phyloP scores from a whole-genome alignment of 2,329 filamentous ascomycete genomes.

The Alternaria postmessia region DNA sequence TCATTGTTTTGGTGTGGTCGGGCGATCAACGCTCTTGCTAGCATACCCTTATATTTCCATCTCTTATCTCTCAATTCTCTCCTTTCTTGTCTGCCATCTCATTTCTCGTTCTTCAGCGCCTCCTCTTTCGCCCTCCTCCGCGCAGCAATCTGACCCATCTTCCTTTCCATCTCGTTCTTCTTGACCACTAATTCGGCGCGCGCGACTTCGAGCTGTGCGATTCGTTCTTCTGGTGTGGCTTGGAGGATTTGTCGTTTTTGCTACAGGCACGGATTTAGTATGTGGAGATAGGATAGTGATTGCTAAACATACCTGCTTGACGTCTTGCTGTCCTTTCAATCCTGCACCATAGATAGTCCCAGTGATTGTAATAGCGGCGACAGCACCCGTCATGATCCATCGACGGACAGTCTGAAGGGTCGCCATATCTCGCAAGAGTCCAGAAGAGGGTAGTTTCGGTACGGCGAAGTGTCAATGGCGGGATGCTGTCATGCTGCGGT shows the following conservation, averaged over 20 bases:
- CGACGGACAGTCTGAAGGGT: slow-evolving; percentile 53
- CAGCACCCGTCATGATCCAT: slow-evolving; percentile 62
- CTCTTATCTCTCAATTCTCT: background rate
- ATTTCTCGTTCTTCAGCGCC: slow-evolving; percentile 18
- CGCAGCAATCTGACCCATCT: slow-evolving; percentile 54
- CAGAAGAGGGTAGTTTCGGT: background rate
- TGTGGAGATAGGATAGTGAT: background rate
- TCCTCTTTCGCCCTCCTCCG: slow-evolving; percentile 25
- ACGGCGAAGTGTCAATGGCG: slow-evolving; percentile 2
- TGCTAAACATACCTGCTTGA: slow-evolving; percentile 56
- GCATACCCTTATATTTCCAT: background rate
- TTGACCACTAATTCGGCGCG: slow-evolving; percentile 61
- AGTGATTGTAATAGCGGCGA: slow-evolving; percentile 64
- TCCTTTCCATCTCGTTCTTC: slow-evolving; percentile 63
- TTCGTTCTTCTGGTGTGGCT: slow-evolving; percentile 62
- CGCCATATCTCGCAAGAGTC: slow-evolving; percentile 21
- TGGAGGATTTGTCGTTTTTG: slow-evolving; percentile 57
- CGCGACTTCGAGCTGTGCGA: slow-evolving; percentile 61
- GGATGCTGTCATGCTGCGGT: background rate
- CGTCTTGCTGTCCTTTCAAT: slow-evolving; percentile 63
- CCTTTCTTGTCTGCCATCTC: slow-evolving; percentile 5
- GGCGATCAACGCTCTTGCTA: background rate
- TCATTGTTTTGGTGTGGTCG: background rate
- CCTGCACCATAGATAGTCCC: slow-evolving; percentile 68
- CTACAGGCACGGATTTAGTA: slow-evolving; percentile 39